Evolutionary conservation across 495 filamentous ascomycete species (phyloP).

Genomic region (Hypoxylon intermedium): DNA sequence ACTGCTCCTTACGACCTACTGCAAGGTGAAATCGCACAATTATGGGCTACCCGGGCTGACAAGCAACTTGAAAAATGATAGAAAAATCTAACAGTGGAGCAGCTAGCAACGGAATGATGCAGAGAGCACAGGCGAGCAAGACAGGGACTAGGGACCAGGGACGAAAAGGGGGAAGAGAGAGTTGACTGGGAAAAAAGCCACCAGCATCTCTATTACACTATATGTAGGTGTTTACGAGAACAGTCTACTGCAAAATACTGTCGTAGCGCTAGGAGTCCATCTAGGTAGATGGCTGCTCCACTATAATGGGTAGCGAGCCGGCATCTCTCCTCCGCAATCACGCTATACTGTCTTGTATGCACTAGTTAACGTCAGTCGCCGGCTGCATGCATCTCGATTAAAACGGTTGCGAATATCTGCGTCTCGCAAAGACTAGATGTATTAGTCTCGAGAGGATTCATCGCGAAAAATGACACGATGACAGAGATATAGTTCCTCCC

Average conservation of each 20-base stretch:
- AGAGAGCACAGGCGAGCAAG: no score
- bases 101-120: background rate
- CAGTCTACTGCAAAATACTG: slow-evolving; percentile 25
- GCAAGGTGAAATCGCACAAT: slow-evolving; percentile 13
- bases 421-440: slow-evolving; percentile 11
- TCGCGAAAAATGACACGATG: background rate
- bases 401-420: slow-evolving; percentile 19
- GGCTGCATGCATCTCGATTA: slow-evolving; percentile 34
- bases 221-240: slow-evolving; percentile 30
- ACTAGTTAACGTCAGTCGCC: no score
- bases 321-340: slow-evolving; percentile 24
- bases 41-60: background rate
- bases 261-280: slow-evolving; percentile 22
- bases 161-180: slow-evolving; percentile 8
- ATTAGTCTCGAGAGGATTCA: slow-evolving; percentile 6
- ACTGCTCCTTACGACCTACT: slow-evolving; percentile 9
- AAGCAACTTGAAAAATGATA: slow-evolving; percentile 10
- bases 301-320: slow-evolving; percentile 17
- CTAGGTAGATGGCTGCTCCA: slow-evolving; percentile 24
- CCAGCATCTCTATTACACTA: slow-evolving; percentile 14
- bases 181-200: slow-evolving; percentile 18
- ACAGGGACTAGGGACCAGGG: slow-evolving; percentile 3
- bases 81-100: slow-evolving; percentile 6
- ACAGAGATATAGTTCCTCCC: slow-evolving; percentile 5
- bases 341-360: no score